These are phyloP conservation scores for Talaromyces sp. DNA, from an alignment of 2,329 filamentous ascomycete genomes.

Conservation along the genomic window DNA sequence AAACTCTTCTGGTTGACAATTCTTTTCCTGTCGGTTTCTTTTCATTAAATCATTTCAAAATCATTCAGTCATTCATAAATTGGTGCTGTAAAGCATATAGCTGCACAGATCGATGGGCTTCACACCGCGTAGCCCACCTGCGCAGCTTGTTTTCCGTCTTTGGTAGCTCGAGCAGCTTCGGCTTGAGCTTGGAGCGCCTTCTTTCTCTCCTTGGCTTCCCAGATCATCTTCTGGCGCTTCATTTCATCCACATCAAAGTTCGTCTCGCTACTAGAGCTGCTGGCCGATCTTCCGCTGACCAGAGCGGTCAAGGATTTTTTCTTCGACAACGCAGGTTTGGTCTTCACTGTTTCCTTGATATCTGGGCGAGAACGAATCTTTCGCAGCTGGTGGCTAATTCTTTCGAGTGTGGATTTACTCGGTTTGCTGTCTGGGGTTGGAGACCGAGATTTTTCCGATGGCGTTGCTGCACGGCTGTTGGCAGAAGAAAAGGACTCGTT, in stretches of 20 bases:
- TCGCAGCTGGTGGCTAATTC: constrained; percentile 57
- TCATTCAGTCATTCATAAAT: constrained; percentile 12
- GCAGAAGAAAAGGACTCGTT: constrained; percentile 26
- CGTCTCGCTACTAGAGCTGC: constrained; percentile 35
- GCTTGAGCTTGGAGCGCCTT: constrained; percentile 16
- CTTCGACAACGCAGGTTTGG: constrained; percentile 29
- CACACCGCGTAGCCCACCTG: constrained; percentile 16
- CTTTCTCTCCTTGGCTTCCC: constrained; percentile 42
- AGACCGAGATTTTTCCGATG: constrained; percentile 42
- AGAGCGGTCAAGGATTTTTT: constrained; percentile 56
- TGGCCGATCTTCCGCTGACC: constrained; percentile 39
- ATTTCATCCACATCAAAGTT: constrained; percentile 50
- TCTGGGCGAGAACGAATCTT: constrained; percentile 31
- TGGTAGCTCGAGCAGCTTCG: neutral
- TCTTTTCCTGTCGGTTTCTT: neutral
- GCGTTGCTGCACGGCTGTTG: constrained; percentile 22
- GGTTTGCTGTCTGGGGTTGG: constrained; percentile 30
- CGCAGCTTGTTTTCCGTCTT: neutral
- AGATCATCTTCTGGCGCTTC: constrained; percentile 46
- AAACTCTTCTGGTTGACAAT: neutral
- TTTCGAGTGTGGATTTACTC: constrained; percentile 47
- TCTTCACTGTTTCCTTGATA: constrained; percentile 25
- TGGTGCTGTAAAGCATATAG: neutral
- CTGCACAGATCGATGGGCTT: neutral
- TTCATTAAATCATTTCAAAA: constrained; percentile 12